Percentiles rank a stretch among this genome's conserved stretches.
These are phyloP conservation scores for Phaeotremella fagi DNA, from an alignment of 768 basidiomycete genomes.

Conservation along the genomic window DNA sequence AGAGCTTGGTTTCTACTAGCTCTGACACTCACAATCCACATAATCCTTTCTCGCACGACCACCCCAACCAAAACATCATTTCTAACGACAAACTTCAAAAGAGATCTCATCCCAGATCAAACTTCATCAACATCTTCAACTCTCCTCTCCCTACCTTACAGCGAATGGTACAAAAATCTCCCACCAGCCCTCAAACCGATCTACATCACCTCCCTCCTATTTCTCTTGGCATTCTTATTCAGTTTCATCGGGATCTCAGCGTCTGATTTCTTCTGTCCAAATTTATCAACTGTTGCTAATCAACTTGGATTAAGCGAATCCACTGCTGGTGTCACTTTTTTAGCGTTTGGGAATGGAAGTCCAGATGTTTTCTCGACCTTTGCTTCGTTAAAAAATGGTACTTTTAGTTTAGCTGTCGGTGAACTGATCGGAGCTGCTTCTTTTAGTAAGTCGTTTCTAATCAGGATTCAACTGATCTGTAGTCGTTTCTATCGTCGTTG, in stretches of 20 bases:
- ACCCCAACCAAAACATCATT: too few species aligned
- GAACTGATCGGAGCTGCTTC: slow-evolving; percentile 92
- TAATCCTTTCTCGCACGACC: background rate
- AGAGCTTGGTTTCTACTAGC: slow-evolving; percentile 36
- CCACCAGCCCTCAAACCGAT: slow-evolving; percentile 10
- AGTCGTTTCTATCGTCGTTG: slow-evolving; percentile 88
- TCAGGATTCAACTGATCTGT: too few species aligned
- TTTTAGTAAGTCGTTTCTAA: slow-evolving; percentile 55
- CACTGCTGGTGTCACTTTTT: slow-evolving; percentile 91
- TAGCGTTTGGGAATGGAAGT: slow-evolving; percentile 95
- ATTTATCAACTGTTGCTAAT: slow-evolving; percentile 81
- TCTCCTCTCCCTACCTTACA: slow-evolving; percentile 19
- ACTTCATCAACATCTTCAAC: background rate
- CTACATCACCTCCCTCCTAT: slow-evolving; percentile 9
- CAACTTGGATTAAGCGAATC: slow-evolving; percentile 84
- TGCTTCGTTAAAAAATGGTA: slow-evolving; percentile 77
- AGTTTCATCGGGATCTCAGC: slow-evolving; percentile 92
- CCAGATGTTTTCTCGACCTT: slow-evolving; percentile 96
- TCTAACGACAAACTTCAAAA: background rate
- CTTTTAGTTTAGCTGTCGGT: slow-evolving; percentile 86
- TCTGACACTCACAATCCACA: slow-evolving; percentile 21
- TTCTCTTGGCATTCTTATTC: slow-evolving; percentile 66
- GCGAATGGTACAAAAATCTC: slow-evolving; percentile 17
- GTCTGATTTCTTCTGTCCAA: slow-evolving; percentile 96
- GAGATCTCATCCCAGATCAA: background rate